Percentiles rank a stretch among this genome's conserved stretches.
phyloP scores from a whole-genome alignment of 768 basidiomycete genomes.

The Chalciporus sphaerocephalus region DNA sequence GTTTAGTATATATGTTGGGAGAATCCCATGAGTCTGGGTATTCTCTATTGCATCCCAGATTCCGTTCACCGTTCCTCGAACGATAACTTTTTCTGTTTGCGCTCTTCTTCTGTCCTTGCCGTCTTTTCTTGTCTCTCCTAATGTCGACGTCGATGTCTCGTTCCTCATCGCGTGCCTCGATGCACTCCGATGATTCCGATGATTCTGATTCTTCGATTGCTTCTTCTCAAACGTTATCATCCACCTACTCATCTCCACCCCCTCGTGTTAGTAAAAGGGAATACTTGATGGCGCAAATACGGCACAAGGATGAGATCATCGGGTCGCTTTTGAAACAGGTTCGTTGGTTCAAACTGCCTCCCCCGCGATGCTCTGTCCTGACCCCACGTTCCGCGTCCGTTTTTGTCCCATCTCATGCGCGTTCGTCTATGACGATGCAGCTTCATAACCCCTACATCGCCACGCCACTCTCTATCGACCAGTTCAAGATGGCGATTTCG shows the following conservation, averaged over 20 bases:
- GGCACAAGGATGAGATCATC: conserved; percentile 85
- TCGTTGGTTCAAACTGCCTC: conserved; percentile 8
- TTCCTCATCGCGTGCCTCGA: conserved; percentile 17
- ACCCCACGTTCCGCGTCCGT: not conserved
- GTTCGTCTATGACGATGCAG: not conserved
- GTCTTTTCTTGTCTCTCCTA: not conserved
- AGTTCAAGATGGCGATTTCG: conserved; percentile 73
- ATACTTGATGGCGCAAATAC: conserved; percentile 78
- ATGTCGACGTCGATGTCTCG: conserved; percentile 12
- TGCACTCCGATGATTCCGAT: conserved; percentile 23
- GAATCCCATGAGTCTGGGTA: not conserved
- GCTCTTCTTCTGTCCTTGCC: not conserved
- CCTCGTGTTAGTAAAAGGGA: conserved; percentile 67
- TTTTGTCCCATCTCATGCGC: not conserved
- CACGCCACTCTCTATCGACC: conserved; percentile 73
- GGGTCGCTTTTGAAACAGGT: conserved; percentile 83
- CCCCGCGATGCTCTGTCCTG: no score
- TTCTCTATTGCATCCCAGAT: not conserved
- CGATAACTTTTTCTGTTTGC: not conserved
- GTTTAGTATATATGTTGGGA: conserved; percentile 13
- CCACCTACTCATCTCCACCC: conserved; percentile 26
- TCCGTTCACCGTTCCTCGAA: not conserved
- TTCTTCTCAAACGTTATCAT: conserved; percentile 38
- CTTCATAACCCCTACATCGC: conserved; percentile 78
- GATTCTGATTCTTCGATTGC: conserved; percentile 27